Conservation (phyloP, 1,284 basidiomycete species). For the Cryptococcus jaspeensis region DNA sequence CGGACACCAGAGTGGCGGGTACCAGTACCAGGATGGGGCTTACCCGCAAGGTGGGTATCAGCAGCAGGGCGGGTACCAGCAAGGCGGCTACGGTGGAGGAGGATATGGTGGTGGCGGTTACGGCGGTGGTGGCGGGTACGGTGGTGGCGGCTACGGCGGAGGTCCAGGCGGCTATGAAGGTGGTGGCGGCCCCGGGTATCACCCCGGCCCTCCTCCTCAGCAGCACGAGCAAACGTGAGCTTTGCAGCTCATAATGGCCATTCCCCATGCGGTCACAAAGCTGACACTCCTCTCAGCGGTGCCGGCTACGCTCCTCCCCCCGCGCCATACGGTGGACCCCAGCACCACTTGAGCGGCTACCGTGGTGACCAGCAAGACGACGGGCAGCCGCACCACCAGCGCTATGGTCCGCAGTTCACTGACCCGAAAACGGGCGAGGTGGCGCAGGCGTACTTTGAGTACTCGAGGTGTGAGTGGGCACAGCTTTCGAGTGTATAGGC, state of each 20-base stretch:
- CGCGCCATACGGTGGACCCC: conserved; percentile 8
- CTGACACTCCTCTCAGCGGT: conserved; percentile 1
- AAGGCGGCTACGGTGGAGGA: background rate
- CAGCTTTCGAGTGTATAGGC: background rate
- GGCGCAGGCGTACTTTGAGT: conserved; percentile 67
- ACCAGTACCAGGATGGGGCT: background rate
- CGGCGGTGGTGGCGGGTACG: background rate
- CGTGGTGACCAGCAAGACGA: background rate
- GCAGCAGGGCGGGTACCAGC: background rate
- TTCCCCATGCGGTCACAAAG: background rate
- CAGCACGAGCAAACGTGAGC: conserved; percentile 14
- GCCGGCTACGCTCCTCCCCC: conserved; percentile 12
- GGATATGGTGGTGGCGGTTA: background rate
- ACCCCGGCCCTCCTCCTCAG: conserved; percentile 9
- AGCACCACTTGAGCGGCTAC: background rate
- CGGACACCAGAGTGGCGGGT: background rate
- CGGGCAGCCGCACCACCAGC: conserved; percentile 52
- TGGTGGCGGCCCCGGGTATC: background rate
- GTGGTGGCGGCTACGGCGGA: background rate
- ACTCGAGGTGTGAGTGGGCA: conserved; percentile 65
- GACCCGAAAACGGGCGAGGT: conserved; percentile 46
- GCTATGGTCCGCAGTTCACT: conserved; percentile 63
- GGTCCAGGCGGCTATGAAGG: background rate
- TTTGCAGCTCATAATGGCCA: background rate
- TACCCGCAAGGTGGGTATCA: background rate